Evolutionary conservation across 1,284 basidiomycete species (phyloP).

Genomic region (Pseudozyma sp.): DNA sequence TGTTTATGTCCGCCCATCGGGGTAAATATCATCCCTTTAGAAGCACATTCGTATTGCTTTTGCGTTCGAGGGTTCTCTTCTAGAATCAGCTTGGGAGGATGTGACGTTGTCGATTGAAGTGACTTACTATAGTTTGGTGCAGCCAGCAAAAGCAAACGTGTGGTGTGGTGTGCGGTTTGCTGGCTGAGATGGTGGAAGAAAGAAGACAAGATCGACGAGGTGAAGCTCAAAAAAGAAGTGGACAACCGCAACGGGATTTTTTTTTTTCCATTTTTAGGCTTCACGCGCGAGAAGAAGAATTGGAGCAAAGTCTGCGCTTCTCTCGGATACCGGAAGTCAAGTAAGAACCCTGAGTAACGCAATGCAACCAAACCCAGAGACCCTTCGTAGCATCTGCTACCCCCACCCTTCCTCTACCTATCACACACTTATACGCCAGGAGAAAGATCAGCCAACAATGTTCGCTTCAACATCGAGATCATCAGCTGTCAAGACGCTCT

Average conservation of each 20-base stretch:
- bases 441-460: conserved; percentile 8
- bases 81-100: no score
- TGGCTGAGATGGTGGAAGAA: no score
- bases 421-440: not conserved
- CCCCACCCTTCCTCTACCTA: no score
- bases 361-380: not conserved
- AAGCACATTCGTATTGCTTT: not conserved
- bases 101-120: not conserved
- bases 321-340: no score
- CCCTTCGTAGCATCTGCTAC: not conserved
- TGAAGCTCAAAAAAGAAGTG: no score
- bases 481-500: conserved; percentile 30
- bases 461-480: conserved; percentile 29
- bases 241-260: no score
- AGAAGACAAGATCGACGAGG: no score
- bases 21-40: conserved; percentile 43
- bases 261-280: no score
- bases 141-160: not conserved
- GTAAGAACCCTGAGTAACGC: no score
- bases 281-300: no score
- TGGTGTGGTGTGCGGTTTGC: no score
- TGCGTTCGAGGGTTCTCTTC: not conserved
- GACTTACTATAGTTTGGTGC: conserved; percentile 10
- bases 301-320: no score
- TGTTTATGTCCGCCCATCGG: conserved; percentile 59